phyloP scores from a whole-genome alignment of 2,329 filamentous ascomycete genomes.

The Malbranchea zuffiana region DNA sequence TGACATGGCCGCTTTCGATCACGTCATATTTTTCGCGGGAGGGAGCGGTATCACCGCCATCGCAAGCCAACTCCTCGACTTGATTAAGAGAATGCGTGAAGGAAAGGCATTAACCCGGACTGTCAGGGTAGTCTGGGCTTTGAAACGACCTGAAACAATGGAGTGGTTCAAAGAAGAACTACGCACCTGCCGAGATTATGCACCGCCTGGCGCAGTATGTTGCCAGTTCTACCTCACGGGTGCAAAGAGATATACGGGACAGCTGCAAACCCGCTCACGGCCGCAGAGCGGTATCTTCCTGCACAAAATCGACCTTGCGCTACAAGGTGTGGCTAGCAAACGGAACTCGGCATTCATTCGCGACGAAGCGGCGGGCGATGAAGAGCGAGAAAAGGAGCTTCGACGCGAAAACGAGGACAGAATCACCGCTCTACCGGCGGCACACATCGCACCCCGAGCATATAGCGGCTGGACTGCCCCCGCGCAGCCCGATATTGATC shows the following conservation, averaged over 20 bases:
- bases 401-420: slow-evolving; percentile 73
- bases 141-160: slow-evolving; percentile 85
- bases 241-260: slow-evolving; percentile 46
- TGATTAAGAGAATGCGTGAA: slow-evolving; percentile 95
- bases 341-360: slow-evolving; percentile 74
- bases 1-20: slow-evolving; percentile 83
- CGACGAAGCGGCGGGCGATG: slow-evolving; percentile 61
- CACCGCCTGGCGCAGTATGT: slow-evolving; percentile 75
- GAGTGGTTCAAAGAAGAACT: slow-evolving; percentile 97
- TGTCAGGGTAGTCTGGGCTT: slow-evolving; percentile 85
- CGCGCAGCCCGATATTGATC: slow-evolving; percentile 13
- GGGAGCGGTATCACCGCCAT: slow-evolving; percentile 91
- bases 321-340: slow-evolving; percentile 76
- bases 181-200: slow-evolving; percentile 78
- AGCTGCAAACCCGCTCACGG: slow-evolving; percentile 38
- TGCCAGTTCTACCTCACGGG: slow-evolving; percentile 93
- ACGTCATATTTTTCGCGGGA: slow-evolving; percentile 83
- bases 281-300: slow-evolving; percentile 67
- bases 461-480: slow-evolving; percentile 10
- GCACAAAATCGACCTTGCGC: slow-evolving; percentile 77
- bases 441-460: slow-evolving; percentile 17
- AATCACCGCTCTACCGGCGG: slow-evolving; percentile 66
- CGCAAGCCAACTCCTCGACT: slow-evolving; percentile 76
- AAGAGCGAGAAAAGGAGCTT: slow-evolving; percentile 67
- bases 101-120: slow-evolving; percentile 86